Base-by-base conservation (phyloP, 768 basidiomycete species). In the Panellus pusillus region DNA sequence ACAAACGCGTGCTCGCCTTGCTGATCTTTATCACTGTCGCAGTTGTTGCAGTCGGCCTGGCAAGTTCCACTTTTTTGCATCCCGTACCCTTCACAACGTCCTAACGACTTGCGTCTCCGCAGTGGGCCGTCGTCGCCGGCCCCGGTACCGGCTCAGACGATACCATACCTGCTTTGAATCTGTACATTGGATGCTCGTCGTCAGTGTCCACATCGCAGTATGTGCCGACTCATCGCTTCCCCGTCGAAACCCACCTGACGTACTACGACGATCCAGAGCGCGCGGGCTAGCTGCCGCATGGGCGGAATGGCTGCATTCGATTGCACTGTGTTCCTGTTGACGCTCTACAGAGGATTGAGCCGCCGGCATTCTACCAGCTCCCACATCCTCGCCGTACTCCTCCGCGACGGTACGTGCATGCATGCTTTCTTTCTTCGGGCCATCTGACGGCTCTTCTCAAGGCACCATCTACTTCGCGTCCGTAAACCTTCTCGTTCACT, bases 401-500 rank as follows among this genome's bases (percentile, higher is more conserved):
- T 60, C 5, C 49, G 58, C 36, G 58, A 60, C 18, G 58, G 58
- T 60, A 18, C n/a, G 49, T n/a, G 11, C 12, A 4, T 29, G 6
- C 28, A 19, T n/a, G 38, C 43, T 45, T n/a, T 17, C 15, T 1
- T 12, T 7, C 14, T 29, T 18, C 4, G 5, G 9, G 8, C 6
- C 18, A 9, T 20, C 9, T n/a, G 29, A 41, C 47, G 14, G 36
- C 43, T 8, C 1, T 2, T 14, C 15, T 18, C 9, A 6, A 60
- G 58, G 58, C 2, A 48, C 58, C 13, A 20, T 60, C 2, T 60
- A 60, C 27, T 60, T 60, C 31, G 54, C 46, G 50, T 59, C 32
- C 28, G 49, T 35, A 14, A 9, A 35, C 3, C 32, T 15, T 8
- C 19, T 47, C 19, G 13, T 19, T 14, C 18, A 37, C 20, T 13